Base-by-base conservation (phyloP, 352 stramenopile genomes). In the Globisporangium yorkense region DNA sequence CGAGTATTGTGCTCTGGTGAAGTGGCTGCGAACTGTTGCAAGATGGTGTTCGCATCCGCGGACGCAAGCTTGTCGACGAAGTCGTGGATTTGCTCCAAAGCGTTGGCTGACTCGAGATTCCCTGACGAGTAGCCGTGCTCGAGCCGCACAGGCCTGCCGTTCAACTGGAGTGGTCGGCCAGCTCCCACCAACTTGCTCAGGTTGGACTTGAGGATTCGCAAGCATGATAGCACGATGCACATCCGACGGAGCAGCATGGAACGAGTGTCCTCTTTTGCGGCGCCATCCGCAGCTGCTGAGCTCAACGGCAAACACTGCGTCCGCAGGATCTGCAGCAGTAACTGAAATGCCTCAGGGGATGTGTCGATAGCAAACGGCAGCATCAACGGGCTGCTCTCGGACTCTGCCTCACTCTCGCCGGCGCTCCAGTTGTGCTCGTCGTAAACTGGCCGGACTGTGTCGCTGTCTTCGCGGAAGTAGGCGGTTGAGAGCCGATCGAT, bases 121-220 rank as follows among this genome's bases (percentile, higher is more conserved):
- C 29, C 48, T 18, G 31, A 44, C 31, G 53, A 58, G 4, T 50
- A 21, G n/a, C 39, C 18, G 31, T 16, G 21, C 21, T 54, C 44
- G 1, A 44, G 35, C 7, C 18, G 43, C 20, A 39, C 3, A 4
- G 27, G 16, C 3, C 16, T 12, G 13, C 43, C 33, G 13, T 33
- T 52, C 15, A n/a, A 10, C 18, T 39, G 24, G 9, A 39, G 33
- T 7, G 16, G 48, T 20, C 21, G 18, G 7, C n/a, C 57, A 4
- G 31, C 33, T 53, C 39, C 31, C 47, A 54, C 27, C 41, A 39
- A 20, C 51, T 70, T 70, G 37, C 57, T 79, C 43, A 85, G 33
- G 58, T 85, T 85, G 0, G 74, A n/a, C 44, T 79, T 68, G 21
- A 85, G 27, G 39, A 85, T 65, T 7, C 71, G 66, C 16, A 85